Percentiles rank a stretch among this genome's conserved stretches.
These are phyloP conservation scores for Acer saccharum DNA, from an alignment of 345 rosid species.

Conservation along the genomic window DNA sequence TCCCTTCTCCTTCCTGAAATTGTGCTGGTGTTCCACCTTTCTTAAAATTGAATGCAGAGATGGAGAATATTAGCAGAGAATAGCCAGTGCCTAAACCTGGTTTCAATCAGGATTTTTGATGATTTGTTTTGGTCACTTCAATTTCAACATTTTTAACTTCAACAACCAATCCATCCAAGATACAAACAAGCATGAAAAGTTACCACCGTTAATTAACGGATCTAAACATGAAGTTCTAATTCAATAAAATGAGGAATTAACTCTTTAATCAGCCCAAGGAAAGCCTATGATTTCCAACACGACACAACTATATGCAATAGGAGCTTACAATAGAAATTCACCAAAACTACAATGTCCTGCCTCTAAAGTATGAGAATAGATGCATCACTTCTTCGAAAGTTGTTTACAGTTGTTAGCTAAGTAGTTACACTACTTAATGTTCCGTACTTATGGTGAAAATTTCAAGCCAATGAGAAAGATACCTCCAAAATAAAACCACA, in stretches of 20 bases:
- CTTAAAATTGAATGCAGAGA: constrained; percentile 18
- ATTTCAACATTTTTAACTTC: too few relatives aligned
- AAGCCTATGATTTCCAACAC: not conserved
- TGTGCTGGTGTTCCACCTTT: constrained; percentile 62
- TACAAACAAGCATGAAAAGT: not conserved
- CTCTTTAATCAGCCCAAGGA: not conserved
- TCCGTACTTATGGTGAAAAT: too few relatives aligned
- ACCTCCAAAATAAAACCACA: not conserved
- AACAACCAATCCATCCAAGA: too few relatives aligned
- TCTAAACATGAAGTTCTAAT: not conserved
- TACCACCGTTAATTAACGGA: not conserved
- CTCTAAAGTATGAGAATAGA: not conserved
- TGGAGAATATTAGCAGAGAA: not conserved
- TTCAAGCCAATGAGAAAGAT: not conserved
- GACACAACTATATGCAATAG: too few relatives aligned
- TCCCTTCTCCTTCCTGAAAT: constrained; percentile 45
- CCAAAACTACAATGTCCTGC: too few relatives aligned
- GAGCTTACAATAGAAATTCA: not conserved
- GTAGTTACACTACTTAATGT: not conserved
- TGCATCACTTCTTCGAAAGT: not conserved
- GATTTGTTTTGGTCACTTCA: too few relatives aligned
- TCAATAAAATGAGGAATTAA: not conserved
- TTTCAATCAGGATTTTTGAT: not conserved
- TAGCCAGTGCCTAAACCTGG: not conserved
- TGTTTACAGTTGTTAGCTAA: not conserved